Conservation (phyloP, 441 rosid genomes). For the Adansonia grandidieri region DNA sequence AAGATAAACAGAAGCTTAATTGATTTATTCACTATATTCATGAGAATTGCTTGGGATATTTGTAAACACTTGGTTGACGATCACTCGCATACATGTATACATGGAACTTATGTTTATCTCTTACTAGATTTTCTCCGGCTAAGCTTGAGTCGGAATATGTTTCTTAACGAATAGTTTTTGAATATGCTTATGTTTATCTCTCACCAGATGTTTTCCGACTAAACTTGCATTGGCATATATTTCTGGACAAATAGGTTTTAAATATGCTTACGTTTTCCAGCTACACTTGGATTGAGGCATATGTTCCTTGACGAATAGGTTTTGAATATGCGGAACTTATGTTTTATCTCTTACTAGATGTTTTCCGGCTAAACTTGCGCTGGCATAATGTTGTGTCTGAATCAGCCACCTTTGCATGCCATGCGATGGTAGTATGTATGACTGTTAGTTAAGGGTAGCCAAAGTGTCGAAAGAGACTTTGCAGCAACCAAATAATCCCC, state of each 20-base stretch:
- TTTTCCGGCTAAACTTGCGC: background rate
- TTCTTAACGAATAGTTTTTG: background rate
- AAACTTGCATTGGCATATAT: background rate
- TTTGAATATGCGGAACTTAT: background rate
- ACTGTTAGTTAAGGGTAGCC: background rate
- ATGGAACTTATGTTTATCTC: background rate
- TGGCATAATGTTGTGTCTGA: background rate
- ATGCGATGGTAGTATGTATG: background rate
- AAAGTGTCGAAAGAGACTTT: background rate
- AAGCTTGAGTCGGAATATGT: background rate
- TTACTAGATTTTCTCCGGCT: background rate
- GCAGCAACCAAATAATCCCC: background rate
- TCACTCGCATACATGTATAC: no score
- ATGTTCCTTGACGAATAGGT: no score
- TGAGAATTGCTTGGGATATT: background rate
- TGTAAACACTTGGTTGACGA: background rate
- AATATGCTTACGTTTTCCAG: no score
- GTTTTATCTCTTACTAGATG: background rate
- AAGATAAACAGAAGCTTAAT: conserved; percentile 48
- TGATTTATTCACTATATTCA: conserved; percentile 35
- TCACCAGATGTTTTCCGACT: background rate
- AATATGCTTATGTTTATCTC: no score
- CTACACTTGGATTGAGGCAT: no score
- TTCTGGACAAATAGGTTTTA: no score
- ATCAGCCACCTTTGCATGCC: background rate